phyloP scores from a whole-genome alignment of 1,284 basidiomycete species.

The Sporisorium exsertum region DNA sequence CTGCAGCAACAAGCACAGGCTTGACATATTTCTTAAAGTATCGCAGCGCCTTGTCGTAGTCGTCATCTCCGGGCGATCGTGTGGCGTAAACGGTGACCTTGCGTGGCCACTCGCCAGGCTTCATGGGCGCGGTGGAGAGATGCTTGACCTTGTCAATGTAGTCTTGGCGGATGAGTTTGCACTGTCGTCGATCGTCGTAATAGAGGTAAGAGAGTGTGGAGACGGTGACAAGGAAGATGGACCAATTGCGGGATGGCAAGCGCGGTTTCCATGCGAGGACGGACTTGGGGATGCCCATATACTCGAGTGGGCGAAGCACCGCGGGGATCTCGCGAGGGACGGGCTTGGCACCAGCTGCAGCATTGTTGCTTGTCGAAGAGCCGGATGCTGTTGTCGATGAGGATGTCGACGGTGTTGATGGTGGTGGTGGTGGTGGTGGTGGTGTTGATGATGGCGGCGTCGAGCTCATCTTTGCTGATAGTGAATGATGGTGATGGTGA shows the following conservation, averaged over 20 bases:
- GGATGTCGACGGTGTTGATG: constrained; percentile 1
- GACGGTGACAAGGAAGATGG: constrained; percentile 85
- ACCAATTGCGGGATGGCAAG: constrained; percentile 90
- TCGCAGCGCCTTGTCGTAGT: constrained; percentile 82
- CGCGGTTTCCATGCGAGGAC: constrained; percentile 71
- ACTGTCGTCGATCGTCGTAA: constrained; percentile 84
- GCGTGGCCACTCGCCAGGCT: constrained; percentile 78
- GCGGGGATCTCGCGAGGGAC: constrained; percentile 51
- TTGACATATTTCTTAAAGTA: constrained; percentile 97
- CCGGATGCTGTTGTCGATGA: constrained; percentile 11
- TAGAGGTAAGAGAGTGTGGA: constrained; percentile 80
- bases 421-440: constrained; percentile 5
- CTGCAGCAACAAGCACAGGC: constrained; percentile 94
- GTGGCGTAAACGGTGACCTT: constrained; percentile 87
- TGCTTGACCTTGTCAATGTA: constrained; percentile 85
- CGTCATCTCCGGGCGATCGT: constrained; percentile 94
- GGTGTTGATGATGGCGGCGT: constrained; percentile 18
- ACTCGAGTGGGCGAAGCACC: constrained; percentile 69
- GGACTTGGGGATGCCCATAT: constrained; percentile 71
- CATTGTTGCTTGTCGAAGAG: constrained; percentile 19
- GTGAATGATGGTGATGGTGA: constrained; percentile 6
- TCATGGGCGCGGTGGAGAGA: constrained; percentile 78
- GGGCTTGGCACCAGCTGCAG: constrained; percentile 20
- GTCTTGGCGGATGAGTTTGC: constrained; percentile 79
- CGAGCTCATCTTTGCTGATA: constrained; percentile 20